A percentile compares a stretch with the other conserved stretches of the same genome.
These are phyloP conservation scores for Fusarium mundagurra DNA, from an alignment of 2,329 filamentous ascomycete species.

Conservation along the genomic window DNA sequence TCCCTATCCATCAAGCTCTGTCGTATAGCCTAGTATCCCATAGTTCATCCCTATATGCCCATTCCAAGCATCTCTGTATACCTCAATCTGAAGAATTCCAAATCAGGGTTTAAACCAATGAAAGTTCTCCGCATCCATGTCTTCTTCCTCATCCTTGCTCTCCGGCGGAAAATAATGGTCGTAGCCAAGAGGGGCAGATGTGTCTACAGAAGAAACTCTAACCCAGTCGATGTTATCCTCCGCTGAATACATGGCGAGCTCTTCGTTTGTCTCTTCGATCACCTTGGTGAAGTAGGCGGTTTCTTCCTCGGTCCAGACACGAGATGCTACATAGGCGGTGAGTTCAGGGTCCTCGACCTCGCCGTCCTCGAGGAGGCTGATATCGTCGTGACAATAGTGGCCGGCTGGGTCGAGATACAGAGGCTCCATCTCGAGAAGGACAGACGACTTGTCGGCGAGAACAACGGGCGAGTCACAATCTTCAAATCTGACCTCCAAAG, in stretches of 20 bases:
- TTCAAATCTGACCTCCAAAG: background rate
- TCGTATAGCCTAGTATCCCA: background rate
- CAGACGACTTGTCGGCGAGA: background rate
- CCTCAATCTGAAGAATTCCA: background rate
- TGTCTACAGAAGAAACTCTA: background rate
- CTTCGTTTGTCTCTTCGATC: background rate
- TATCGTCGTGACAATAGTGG: background rate
- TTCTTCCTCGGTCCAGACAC: background rate
- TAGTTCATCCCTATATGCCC: background rate
- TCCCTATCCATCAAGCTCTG: background rate
- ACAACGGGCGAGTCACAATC: background rate
- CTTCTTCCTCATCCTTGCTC: background rate
- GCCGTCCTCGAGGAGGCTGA: background rate
- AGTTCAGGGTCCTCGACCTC: background rate
- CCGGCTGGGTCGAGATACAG: background rate
- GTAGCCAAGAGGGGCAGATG: background rate
- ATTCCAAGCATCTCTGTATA: background rate
- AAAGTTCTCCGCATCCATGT: background rate
- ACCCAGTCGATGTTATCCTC: slow-evolving; percentile 4
- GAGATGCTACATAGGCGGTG: background rate
- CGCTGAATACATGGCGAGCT: background rate
- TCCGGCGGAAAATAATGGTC: background rate
- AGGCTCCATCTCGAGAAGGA: background rate
- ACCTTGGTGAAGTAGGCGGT: background rate
- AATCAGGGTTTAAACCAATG: background rate